Percentiles rank a stretch among this genome's conserved stretches.
Conservation (phyloP, 192 early-diverging fungal genomes). For the Endogone sp. region DNA sequence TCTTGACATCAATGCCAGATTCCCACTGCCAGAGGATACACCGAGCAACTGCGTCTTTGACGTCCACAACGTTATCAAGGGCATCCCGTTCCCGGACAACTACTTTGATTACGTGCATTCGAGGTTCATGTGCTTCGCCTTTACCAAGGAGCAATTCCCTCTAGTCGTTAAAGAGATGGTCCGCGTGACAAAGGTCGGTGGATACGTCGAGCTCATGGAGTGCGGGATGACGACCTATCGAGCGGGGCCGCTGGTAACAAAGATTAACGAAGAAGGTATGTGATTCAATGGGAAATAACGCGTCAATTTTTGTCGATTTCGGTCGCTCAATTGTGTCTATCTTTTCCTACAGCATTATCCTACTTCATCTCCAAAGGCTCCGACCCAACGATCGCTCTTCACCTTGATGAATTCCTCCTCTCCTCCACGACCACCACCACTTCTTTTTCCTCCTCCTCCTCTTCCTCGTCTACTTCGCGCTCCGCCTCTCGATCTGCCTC, state of each 20-base stretch:
- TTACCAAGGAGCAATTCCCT: constrained; percentile 24
- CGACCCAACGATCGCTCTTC: constrained; percentile 11
- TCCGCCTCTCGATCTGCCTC: too few relatives aligned
- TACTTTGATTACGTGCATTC: constrained; percentile 33
- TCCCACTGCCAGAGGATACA: constrained; percentile 16
- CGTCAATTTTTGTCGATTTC: not conserved
- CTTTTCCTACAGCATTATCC: too few relatives aligned
- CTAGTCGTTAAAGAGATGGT: constrained; percentile 20
- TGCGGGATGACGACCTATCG: constrained; percentile 20
- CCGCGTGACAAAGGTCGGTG: constrained; percentile 23
- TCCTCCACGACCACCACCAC: too few relatives aligned
- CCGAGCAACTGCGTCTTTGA: too few relatives aligned
- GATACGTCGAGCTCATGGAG: constrained; percentile 30
- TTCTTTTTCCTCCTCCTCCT: too few relatives aligned
- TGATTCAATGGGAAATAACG: not conserved
- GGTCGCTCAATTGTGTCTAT: not conserved
- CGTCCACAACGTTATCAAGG: too few relatives aligned
- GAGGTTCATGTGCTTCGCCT: constrained; percentile 23
- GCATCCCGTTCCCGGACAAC: too few relatives aligned
- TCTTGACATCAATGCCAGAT: constrained; percentile 18
- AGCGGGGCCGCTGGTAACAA: constrained; percentile 16
- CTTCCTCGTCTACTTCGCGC: too few relatives aligned
- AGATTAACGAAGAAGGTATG: constrained; percentile 23
- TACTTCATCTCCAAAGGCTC: too few relatives aligned
- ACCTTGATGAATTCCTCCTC: constrained; percentile 8